Evolutionary conservation across 106 monocot species (phyloP), one percentile per base, ranked within the genome.

Genomic region (Platanthera zijinensis): DNA sequence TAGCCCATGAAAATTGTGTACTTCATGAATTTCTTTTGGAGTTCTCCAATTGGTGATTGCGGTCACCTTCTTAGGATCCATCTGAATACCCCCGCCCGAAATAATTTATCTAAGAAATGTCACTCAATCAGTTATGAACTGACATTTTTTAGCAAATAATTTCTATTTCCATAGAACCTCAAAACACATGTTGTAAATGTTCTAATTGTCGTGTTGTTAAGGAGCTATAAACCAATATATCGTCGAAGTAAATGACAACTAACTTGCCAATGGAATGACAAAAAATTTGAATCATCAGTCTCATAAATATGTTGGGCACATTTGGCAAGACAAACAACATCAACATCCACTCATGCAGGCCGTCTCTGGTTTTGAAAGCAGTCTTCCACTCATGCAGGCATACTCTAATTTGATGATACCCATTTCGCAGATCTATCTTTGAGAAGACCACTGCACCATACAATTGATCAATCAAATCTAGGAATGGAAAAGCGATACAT

Each of bases 331-430:
- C 22, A 46, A 80, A 80, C 56, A 69, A 53, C 71, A 80, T 80
- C 1, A 80, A 48, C 48, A 80, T 8, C 76, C 72, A 77, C n/a
- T 84, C 64, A 49, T 80, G 77, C 7, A 84, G 19, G 5, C 74
- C 72, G 0, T 84, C 62, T 13, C 28, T 7, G 1, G 76, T 76
- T 50, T 80, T 80, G 14, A 80, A 84, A 13, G 76, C 22, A 8
- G 30, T 80, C 52, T 76, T 80, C 76, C 80, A 80, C 49, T 84
- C 57, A 59, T 81, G 64, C 0, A 8, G 7, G 0, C 18, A 1
- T 4, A 84, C 59, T 5, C 53, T 10, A 1, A 81, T 1, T 46
- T 46, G 2, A 80, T 25, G 25, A 25, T 25, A 25, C 25, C 25
- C 25, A 25, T 0, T 25, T 25, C 25, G 0, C 25, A 25, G 68